A percentile compares a stretch with the other conserved stretches of the same genome.
phyloP scores from a whole-genome alignment of 148 eudicot genomes.

The Cornus suecica region DNA sequence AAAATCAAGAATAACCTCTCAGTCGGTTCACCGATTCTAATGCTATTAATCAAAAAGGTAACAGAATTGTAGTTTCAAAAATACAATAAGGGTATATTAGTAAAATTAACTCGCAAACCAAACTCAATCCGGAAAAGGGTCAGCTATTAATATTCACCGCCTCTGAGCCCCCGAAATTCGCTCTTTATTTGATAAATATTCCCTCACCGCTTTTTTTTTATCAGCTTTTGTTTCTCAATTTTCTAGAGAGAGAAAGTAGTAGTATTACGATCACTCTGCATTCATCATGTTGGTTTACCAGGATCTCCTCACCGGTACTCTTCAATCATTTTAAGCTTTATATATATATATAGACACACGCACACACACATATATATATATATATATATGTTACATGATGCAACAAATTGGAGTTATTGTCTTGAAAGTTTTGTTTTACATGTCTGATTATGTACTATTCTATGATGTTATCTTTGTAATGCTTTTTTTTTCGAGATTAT shows the following conservation, averaged over 20 bases:
- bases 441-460: neutral
- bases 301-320: conserved; percentile 32
- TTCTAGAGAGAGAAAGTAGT: neutral
- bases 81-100: neutral
- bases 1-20: too few species aligned
- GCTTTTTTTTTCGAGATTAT: neutral
- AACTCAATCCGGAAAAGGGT: neutral
- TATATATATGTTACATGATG: neutral
- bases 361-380: too few species aligned
- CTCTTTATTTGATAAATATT: neutral
- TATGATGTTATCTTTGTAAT: neutral
- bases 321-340: neutral
- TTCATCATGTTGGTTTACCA: conserved; percentile 42
- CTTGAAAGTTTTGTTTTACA: too few species aligned
- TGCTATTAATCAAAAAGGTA: neutral
- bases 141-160: neutral
- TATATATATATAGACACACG: neutral
- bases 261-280: neutral
- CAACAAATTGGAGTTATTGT: neutral
- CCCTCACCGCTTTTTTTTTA: too few species aligned
- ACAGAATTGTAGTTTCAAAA: neutral
- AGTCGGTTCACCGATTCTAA: neutral
- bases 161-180: neutral
- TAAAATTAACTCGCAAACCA: neutral
- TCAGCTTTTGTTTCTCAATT: neutral